Evolutionary conservation across 1,139 yeast genomes (phyloP), one percentile per base, ranked within the genome.

Genomic region (Debaryomyces robertsiae): DNA sequence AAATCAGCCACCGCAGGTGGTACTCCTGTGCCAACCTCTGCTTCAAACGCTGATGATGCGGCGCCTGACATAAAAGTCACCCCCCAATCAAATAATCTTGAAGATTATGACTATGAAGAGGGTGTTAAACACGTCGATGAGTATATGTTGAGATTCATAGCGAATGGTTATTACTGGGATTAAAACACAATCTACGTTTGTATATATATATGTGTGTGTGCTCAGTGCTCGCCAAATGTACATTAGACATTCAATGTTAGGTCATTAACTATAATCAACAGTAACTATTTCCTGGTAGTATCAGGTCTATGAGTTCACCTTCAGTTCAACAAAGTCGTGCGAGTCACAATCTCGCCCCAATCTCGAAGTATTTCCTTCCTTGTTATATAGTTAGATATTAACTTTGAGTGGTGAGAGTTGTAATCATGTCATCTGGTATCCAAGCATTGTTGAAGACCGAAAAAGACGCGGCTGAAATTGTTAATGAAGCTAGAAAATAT

Each of bases 401-500:
- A n/a, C n/a, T n/a, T n/a, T n/a, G n/a, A n/a, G n/a, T n/a, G n/a
- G n/a, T n/a, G n/a, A n/a, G n/a, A n/a, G n/a, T n/a, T n/a, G n/a
- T 19, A 24, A 45, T 40, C 27, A 64, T 64, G 69, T 64, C 69
- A 28, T 61, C 69, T 34, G 70, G 70, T 38, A 64, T 65, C 42
- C 69, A 65, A 57, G 65, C 68, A 41, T 63, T 65, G 41, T 62
- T 65, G 45, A 64, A 84, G 74, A 95, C 98, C 44, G 98, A 93
- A 72, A 89, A 87, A 69, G 94, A 89, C 58, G 98, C 98, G 16
- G 97, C 95, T 53, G 94, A 84, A 57, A 87, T 91, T 51, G 98
- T 93, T 50, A 80, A 90, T 54, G 85, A 84, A 61, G 96, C 98
- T 27, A 86, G 96, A 73, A 75, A 81, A 54, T 83, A 83, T 73